Conservation (phyloP, 2,329 filamentous ascomycete species). For the Aspergillus eucalypticola region DNA sequence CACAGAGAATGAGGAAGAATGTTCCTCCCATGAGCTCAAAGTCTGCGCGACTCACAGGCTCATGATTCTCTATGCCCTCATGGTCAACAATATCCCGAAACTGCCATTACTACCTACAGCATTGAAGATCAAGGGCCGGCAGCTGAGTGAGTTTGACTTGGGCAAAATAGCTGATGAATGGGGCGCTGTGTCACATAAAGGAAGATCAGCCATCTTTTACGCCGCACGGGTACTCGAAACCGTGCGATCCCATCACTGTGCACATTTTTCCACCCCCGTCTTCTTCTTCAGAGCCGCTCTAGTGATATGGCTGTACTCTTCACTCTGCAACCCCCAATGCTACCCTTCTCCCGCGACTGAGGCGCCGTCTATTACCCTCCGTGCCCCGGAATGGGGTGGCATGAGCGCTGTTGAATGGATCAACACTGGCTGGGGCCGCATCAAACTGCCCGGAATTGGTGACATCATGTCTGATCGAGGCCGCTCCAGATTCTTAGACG, state of each 20-base stretch:
- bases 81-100: not conserved
- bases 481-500: not conserved
- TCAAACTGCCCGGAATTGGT: conserved; percentile 3
- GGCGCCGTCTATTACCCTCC: not conserved
- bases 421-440: not conserved
- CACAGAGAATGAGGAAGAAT: not conserved
- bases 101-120: not conserved
- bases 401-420: not conserved
- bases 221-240: conserved; percentile 3
- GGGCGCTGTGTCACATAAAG: not conserved
- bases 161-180: not conserved
- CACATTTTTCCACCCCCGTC: not conserved
- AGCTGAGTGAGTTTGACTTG: not conserved
- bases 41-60: not conserved
- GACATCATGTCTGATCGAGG: not conserved
- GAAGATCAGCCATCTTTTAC: not conserved
- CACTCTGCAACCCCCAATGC: not conserved
- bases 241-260: not conserved
- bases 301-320: conserved; percentile 2
- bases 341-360: not conserved
- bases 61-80: not conserved
- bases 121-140: not conserved
- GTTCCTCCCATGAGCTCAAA: not conserved
- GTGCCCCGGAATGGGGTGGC: not conserved
- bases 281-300: not conserved